Evolutionary conservation across 1,284 basidiomycete genomes (phyloP), one percentile per base, ranked within the genome.

Genomic region (Leccinum subfulvum): DNA sequence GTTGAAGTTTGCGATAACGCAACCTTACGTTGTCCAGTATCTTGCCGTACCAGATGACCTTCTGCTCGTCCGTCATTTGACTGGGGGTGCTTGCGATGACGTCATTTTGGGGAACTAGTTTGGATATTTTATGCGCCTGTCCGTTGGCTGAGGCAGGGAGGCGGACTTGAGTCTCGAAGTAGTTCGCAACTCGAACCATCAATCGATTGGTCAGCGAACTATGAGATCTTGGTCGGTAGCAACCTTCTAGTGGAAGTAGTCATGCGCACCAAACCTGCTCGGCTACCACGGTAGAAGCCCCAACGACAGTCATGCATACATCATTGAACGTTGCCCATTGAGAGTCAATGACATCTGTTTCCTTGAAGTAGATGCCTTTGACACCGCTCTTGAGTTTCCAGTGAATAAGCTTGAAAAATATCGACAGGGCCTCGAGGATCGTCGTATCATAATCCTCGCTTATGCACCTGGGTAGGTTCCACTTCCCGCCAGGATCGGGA

Each of bases 281-380:
- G 11, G 96, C 97, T 5, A 99, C 95, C 14, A 98, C 82, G 62
- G 92, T 80, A 51, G 97, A 95, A 28, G 95, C 97, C 11, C 94
- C 94, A 23, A 89, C 83, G 23, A 96, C 91, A 47, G 91, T 92
- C 74, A 95, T 83, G 59, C 95, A 95, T 52, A 98, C 95, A 72
- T 94, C 93, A 69, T 94, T 95, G 75, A 99, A 89, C 52, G 97
- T 97, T 51, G 91, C 89, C 94, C 96, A 98, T 70, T 99, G 96
- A 23, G 91, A 91, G 75, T 99, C 97, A 35, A 99, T 84, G 26
- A 98, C 89, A 73, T 99, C 97, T 1, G 96, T 98, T 80, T 99
- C 97, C 71, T 97, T 97, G 80, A 98, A 97, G 76, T 97, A 94
- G 59, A 96, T 92, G 26, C 91, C 91, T 73, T 93, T 95, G 62